phyloP scores from a whole-genome alignment of 1,139 yeast species.

The Geotrichum histeridarum region DNA sequence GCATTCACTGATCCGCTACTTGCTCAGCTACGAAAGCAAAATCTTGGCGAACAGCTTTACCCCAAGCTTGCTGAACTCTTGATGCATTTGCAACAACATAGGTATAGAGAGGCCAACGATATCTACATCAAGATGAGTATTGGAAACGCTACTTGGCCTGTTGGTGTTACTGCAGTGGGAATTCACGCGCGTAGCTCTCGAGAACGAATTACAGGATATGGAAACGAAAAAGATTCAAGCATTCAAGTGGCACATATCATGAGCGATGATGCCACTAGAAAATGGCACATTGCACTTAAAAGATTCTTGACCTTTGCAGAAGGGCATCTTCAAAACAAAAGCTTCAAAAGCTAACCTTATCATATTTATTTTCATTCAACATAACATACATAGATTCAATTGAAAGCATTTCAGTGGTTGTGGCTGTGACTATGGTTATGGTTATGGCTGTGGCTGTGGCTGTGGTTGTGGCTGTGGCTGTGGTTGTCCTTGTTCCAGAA shows the following conservation, averaged over 20 bases:
- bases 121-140: conserved; percentile 71
- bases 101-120: conserved; percentile 57
- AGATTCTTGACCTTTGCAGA: conserved; percentile 60
- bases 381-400: not conserved
- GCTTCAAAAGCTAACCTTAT: conserved; percentile 4
- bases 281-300: conserved; percentile 74
- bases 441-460: too few species aligned
- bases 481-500: conserved; percentile 35
- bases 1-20: conserved; percentile 56
- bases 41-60: conserved; percentile 45
- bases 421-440: too few species aligned
- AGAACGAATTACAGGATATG: conserved; percentile 39
- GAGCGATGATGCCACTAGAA: conserved; percentile 68
- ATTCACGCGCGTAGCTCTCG: conserved; percentile 70
- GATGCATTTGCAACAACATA: conserved; percentile 52
- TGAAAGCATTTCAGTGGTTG: not conserved
- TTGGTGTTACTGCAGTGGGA: conserved; percentile 75
- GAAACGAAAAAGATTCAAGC: conserved; percentile 23
- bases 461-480: too few species aligned
- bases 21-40: conserved; percentile 50
- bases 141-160: conserved; percentile 92
- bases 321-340: conserved; percentile 22
- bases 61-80: conserved; percentile 58
- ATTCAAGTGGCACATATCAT: conserved; percentile 59
- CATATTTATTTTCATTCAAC: not conserved